Percentiles rank a stretch among this genome's conserved stretches.
Evolutionary conservation across 805 yeast genomes (phyloP).

Genomic region (Candida manassasensis): DNA sequence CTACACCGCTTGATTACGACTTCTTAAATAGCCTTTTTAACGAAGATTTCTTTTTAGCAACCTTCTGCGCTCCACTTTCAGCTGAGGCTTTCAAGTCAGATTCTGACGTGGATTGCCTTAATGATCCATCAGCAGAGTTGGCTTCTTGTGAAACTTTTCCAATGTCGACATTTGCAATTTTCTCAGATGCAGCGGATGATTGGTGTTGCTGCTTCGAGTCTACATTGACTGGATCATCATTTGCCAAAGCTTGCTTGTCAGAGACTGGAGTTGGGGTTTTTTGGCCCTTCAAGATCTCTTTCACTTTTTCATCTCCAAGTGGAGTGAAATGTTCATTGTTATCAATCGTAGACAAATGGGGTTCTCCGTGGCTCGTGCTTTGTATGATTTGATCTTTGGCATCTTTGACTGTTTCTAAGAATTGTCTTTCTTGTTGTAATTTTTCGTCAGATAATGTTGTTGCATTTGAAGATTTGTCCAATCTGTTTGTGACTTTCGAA

Average conservation of each 20-base stretch:
- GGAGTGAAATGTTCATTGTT: conserved; percentile 28
- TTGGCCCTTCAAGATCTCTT: conserved; percentile 7
- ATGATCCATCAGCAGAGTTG: too few species aligned
- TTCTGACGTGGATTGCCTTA: neutral
- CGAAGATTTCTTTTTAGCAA: conserved; percentile 14
- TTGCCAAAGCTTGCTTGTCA: too few species aligned
- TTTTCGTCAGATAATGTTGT: neutral
- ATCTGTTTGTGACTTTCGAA: conserved; percentile 1
- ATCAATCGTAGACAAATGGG: conserved; percentile 30
- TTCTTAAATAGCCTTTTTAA: conserved; percentile 20
- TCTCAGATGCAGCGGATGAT: neutral
- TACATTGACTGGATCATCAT: too few species aligned
- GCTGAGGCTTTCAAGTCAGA: neutral
- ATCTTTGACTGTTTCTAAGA: conserved; percentile 17
- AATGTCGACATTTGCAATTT: neutral
- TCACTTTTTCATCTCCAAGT: conserved; percentile 6
- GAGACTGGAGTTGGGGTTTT: too few species aligned
- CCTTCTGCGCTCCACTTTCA: conserved; percentile 1
- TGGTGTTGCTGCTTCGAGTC: neutral
- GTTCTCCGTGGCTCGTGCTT: conserved; percentile 11
- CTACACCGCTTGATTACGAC: too few species aligned
- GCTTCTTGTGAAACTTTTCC: neutral
- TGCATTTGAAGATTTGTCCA: neutral
- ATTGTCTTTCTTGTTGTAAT: conserved; percentile 4
- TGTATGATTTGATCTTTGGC: conserved; percentile 19